Conservation (phyloP, 208 protist genomes). For the Phytomonas francai region DNA sequence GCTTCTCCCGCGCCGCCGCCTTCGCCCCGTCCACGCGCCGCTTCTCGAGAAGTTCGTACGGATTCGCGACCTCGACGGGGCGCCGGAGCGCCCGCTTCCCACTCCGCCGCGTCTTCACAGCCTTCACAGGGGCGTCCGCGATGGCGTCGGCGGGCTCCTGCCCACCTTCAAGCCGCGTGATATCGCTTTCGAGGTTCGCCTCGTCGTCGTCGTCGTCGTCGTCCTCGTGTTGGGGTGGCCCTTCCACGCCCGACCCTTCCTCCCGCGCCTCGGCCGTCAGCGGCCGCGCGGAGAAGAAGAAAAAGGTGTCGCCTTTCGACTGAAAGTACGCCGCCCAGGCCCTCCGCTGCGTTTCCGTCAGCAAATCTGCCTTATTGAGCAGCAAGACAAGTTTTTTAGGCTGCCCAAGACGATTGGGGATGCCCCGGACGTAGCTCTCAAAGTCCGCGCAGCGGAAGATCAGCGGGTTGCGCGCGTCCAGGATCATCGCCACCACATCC, state of each 20-base stretch:
- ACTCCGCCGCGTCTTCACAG: slow-evolving; percentile 67
- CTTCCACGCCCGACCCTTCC: no score
- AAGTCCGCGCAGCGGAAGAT: slow-evolving; percentile 90
- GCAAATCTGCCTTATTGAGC: slow-evolving; percentile 98
- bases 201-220: no score
- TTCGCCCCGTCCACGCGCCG: slow-evolving; percentile 31
- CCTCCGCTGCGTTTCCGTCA: slow-evolving; percentile 89
- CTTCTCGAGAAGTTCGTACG: slow-evolving; percentile 64
- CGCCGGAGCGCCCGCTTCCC: slow-evolving; percentile 70
- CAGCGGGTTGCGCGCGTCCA: slow-evolving; percentile 96
- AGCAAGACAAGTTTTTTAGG: slow-evolving; percentile 90
- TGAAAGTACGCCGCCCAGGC: slow-evolving; percentile 93
- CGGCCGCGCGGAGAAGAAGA: slow-evolving; percentile 90
- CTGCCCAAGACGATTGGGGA: slow-evolving; percentile 46
- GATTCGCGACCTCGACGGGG: slow-evolving; percentile 61
- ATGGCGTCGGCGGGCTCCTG: slow-evolving; percentile 14
- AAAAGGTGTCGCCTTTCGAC: slow-evolving; percentile 60
- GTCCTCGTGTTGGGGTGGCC: no score
- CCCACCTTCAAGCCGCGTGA: no score
- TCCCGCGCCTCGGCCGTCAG: slow-evolving; percentile 8
- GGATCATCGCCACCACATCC: slow-evolving; percentile 92
- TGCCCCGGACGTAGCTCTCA: slow-evolving; percentile 81
- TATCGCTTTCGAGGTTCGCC: no score
- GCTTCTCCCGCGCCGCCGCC: slow-evolving; percentile 29
- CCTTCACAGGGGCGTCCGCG: slow-evolving; percentile 13